Conservation (phyloP, 805 yeast genomes). For the Yamadazyma kitorensis region DNA sequence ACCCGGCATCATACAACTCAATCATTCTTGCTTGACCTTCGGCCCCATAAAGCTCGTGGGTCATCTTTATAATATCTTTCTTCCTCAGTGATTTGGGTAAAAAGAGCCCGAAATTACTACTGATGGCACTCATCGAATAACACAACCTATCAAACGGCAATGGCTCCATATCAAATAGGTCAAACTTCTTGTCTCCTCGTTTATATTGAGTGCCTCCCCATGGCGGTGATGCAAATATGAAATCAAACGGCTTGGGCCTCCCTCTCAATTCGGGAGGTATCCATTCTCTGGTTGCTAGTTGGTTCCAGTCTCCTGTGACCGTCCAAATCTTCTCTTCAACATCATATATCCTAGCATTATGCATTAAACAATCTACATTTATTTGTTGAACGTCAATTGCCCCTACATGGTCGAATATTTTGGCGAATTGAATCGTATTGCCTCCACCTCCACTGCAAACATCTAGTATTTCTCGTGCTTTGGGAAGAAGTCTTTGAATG, state of each 20-base stretch:
- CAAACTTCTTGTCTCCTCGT: conserved; percentile 35
- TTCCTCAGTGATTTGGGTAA: conserved; percentile 61
- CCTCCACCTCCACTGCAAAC: conserved; percentile 90
- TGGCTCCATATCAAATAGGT: conserved; percentile 47
- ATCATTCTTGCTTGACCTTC: conserved; percentile 45
- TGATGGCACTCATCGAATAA: conserved; percentile 36
- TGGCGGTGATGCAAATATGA: conserved; percentile 77
- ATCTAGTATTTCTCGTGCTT: conserved; percentile 52
- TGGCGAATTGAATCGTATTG: conserved; percentile 73
- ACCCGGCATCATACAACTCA: conserved; percentile 38
- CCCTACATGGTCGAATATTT: conserved; percentile 50
- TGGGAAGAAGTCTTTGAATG: conserved; percentile 49
- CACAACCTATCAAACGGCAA: conserved; percentile 46
- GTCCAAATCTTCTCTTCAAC: conserved; percentile 51
- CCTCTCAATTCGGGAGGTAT: conserved; percentile 24
- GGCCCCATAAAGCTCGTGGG: conserved; percentile 45
- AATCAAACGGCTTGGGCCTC: conserved; percentile 37
- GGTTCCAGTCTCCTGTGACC: conserved; percentile 49
- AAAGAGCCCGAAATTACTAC: conserved; percentile 54
- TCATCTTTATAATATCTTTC: conserved; percentile 47
- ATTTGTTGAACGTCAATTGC: conserved; percentile 62
- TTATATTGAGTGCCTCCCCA: conserved; percentile 81
- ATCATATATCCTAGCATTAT: conserved; percentile 65
- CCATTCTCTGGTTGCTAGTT: conserved; percentile 28
- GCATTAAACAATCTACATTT: conserved; percentile 62